Percentiles rank a stretch among this genome's conserved stretches.
Conservation (phyloP, 495 filamentous ascomycete genomes). For the Talaromyces wortmannii region DNA sequence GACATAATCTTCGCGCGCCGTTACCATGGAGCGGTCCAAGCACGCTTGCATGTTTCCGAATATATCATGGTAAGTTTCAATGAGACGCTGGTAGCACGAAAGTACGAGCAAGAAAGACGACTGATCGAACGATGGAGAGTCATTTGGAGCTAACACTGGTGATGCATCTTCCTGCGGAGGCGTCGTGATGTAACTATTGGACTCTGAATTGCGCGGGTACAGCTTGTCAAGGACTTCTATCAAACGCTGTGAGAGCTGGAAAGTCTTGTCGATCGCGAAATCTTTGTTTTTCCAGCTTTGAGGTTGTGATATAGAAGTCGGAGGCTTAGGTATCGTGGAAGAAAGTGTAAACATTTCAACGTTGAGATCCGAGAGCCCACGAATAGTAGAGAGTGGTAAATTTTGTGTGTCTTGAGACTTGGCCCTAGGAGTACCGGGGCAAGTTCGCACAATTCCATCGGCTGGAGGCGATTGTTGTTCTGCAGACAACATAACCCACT, state of each 20-base stretch:
- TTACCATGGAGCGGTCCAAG: constrained; percentile 6
- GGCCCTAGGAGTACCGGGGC: not conserved
- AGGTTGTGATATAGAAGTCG: constrained; percentile 1
- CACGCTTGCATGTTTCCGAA: constrained; percentile 7
- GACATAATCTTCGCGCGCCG: constrained; percentile 7
- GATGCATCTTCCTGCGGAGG: not conserved
- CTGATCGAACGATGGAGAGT: constrained; percentile 3
- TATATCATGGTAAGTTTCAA: constrained; percentile 5
- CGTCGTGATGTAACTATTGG: not conserved
- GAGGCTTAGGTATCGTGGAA: constrained; percentile 2
- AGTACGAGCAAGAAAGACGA: constrained; percentile 3
- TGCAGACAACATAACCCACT: constrained; percentile 6
- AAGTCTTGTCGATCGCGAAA: constrained; percentile 6
- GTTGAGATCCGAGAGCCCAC: constrained; percentile 4
- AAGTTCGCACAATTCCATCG: not conserved
- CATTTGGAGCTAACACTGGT: not conserved
- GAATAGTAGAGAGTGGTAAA: constrained; percentile 3
- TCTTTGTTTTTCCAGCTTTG: constrained; percentile 8
- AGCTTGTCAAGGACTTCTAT: constrained; percentile 5
- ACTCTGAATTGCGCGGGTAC: constrained; percentile 2
- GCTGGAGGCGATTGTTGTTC: not conserved
- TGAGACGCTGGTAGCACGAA: constrained; percentile 7
- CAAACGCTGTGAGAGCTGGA: constrained; percentile 6
- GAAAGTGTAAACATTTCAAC: constrained; percentile 5
- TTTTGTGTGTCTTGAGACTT: not conserved